Base-by-base conservation (phyloP, 176 grass and related monocot species). In the Musa beccarii region DNA sequence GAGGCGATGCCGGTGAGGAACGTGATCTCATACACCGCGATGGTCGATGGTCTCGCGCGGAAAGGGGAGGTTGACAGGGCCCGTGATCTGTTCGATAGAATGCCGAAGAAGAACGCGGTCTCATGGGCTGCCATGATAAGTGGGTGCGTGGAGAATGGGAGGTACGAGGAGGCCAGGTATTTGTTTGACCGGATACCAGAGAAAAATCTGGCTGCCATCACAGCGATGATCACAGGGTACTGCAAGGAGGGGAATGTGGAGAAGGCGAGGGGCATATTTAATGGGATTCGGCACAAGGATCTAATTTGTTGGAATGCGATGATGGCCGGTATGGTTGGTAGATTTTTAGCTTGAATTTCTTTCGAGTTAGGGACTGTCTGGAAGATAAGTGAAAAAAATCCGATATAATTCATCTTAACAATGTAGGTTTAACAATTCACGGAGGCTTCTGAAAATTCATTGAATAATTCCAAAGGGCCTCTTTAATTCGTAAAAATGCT, bases 281-380 rank as follows among this genome's bases (percentile, higher is more conserved):
- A 90, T 78, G 74, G 78, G 28, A 96, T 96, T 79, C 53, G 12
- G 63, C 57, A 75, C 15, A 92, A 92, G 78, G 93, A 92, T 90
- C 75, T 84, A 50, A 76, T 96, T 54, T 92, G 89, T 54, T 96
- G 93, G 93, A 92, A 96, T 53, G 83, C 89, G 23, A 96, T 96
- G 81, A 88, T 96, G 23, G 63, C 88, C 21, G 81, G 83, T 89
- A 86, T 49, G 54, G 19, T 55, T 21, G 53, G 28, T 66, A 76
- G 15, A 21, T 20, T 69, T 69, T 69, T 69, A 10, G 21, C 49
- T 49, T 49, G 0, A 2, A 63, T 10, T 63, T 63, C 61, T 63
- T 24, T 63, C 61, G 11, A 63, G 61, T 63, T 63, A 21, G 20
- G 21, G 9, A 63, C 6, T 43, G 34, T 43, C 34, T 43, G 34